Conservation (phyloP, 148 eudicot genomes). For the Heliosperma pusillum region DNA sequence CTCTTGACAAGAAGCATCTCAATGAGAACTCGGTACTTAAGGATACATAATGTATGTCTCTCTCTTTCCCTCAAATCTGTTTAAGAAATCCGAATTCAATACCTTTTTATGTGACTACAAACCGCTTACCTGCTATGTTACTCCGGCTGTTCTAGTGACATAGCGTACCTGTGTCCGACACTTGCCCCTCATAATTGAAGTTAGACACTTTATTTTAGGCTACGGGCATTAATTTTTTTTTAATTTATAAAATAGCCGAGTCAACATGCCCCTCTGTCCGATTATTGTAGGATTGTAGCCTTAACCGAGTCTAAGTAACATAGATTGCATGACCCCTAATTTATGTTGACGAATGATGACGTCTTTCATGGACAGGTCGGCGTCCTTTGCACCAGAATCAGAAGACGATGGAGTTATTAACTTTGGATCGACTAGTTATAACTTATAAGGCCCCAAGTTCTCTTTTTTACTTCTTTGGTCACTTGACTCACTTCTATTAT, state of each 20-base stretch:
- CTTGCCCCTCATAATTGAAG: neutral
- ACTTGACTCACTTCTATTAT: neutral
- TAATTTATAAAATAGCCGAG: too few species aligned
- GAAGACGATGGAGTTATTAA: neutral
- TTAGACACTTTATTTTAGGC: neutral
- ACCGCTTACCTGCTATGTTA: neutral
- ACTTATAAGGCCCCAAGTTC: neutral
- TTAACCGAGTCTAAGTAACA: neutral
- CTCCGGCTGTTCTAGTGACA: neutral
- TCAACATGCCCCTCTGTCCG: too few species aligned
- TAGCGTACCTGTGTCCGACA: neutral
- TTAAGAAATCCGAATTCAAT: too few species aligned
- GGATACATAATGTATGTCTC: conserved; percentile 34
- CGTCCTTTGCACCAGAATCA: neutral
- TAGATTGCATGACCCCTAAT: neutral
- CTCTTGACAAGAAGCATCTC: conserved; percentile 39
- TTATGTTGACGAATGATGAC: neutral
- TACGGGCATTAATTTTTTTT: too few species aligned
- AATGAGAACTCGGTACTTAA: conserved; percentile 37
- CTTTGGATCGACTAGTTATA: too few species aligned
- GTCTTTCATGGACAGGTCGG: conserved; percentile 11
- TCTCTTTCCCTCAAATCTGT: neutral
- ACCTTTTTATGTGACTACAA: neutral
- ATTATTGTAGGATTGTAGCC: neutral
- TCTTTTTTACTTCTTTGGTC: neutral